phyloP scores from a whole-genome alignment of 768 basidiomycete genomes.

The Mycena galopus region DNA sequence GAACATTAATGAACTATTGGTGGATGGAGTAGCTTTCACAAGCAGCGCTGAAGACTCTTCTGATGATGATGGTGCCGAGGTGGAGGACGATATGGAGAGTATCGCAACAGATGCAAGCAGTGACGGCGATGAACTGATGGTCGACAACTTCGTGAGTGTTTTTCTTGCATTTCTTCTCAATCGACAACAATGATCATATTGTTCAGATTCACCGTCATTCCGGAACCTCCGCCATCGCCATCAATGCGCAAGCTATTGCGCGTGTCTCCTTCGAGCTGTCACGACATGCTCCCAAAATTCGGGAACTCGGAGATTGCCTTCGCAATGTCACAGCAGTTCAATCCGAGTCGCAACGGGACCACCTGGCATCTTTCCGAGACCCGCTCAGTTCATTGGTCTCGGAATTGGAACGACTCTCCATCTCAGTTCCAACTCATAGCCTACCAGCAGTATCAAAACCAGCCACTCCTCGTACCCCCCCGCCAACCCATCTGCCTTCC shows the following conservation, averaged over 20 bases:
- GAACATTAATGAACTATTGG: neutral
- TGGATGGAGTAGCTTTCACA: neutral
- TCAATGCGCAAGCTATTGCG: conserved; percentile 7
- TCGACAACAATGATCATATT: no score
- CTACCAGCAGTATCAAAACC: no score
- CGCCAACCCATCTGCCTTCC: neutral
- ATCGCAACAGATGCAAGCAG: no score
- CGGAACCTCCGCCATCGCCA: neutral
- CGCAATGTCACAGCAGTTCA: neutral
- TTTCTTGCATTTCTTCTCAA: no score
- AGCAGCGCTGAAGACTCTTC: neutral
- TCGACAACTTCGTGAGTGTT: conserved; percentile 7
- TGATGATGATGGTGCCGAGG: neutral
- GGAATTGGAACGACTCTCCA: no score
- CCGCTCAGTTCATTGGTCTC: no score
- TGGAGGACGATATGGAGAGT: no score
- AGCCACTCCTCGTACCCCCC: neutral
- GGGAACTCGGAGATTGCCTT: neutral
- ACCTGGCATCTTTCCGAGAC: no score
- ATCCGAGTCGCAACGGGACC: no score
- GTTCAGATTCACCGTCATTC: neutral
- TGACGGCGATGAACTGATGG: conserved; percentile 4
- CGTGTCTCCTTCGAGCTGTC: conserved; percentile 1
- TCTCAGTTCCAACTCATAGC: no score
- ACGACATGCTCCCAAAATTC: conserved; percentile 5